These are phyloP conservation scores for Petasospora fabianii DNA, from an alignment of 1,139 yeast species.

Conservation along the genomic window DNA sequence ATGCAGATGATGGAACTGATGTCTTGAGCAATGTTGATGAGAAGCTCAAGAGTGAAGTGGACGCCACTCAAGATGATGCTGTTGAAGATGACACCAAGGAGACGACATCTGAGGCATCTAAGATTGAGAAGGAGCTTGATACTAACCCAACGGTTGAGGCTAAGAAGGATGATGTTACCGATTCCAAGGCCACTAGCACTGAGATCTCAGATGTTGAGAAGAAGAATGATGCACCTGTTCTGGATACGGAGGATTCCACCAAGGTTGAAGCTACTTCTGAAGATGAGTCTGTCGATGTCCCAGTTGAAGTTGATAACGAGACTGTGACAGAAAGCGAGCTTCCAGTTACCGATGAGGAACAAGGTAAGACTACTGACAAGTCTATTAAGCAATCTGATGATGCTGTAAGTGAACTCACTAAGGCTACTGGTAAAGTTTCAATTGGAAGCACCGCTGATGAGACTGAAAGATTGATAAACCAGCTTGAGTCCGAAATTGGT, in stretches of 20 bases:
- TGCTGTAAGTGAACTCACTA: background rate
- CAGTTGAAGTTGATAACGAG: background rate
- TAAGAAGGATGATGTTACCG: too few relatives aligned
- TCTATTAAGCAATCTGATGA: background rate
- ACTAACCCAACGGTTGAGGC: background rate
- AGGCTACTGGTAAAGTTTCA: background rate
- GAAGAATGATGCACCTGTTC: background rate
- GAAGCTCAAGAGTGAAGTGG: too few relatives aligned
- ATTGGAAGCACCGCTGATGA: conserved; percentile 14
- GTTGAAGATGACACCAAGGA: background rate
- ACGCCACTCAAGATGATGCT: too few relatives aligned
- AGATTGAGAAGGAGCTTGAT: background rate
- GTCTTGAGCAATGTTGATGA: too few relatives aligned
- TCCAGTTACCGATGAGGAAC: background rate
- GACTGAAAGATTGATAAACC: conserved; percentile 22
- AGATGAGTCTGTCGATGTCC: background rate
- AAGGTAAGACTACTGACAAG: too few relatives aligned
- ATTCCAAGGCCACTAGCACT: too few relatives aligned
- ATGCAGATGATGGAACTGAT: too few relatives aligned
- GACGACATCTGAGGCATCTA: background rate
- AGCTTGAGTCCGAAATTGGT: conserved; percentile 21
- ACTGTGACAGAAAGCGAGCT: background rate
- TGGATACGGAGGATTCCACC: background rate
- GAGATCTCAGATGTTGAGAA: background rate
- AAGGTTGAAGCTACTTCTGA: background rate